These are phyloP conservation scores for Osmozyma mogii DNA, from an alignment of 805 yeast genomes.

Conservation along the genomic window DNA sequence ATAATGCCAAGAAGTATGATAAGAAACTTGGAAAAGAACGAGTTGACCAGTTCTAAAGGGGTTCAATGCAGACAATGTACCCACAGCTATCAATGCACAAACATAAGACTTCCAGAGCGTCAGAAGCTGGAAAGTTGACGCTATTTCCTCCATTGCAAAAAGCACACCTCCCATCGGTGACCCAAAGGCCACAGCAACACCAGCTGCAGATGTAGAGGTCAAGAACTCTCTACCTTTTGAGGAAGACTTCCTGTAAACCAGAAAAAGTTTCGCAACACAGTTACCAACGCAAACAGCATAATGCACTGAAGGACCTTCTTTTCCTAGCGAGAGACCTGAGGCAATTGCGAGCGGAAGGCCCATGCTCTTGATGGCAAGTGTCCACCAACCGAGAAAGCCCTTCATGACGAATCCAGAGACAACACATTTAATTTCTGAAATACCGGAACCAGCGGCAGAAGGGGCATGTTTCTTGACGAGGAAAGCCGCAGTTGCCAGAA, in stretches of 20 bases:
- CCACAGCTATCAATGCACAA: constrained; percentile 82
- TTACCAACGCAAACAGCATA: constrained; percentile 96
- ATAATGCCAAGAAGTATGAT: constrained; percentile 78
- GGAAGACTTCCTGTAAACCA: constrained; percentile 37
- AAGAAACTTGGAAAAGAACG: constrained; percentile 86
- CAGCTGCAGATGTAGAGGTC: constrained; percentile 95
- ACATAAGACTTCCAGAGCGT: constrained; percentile 90
- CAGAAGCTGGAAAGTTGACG: constrained; percentile 61
- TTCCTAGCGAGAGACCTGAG: constrained; percentile 89
- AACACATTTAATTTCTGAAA: constrained; percentile 91
- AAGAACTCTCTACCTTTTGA: constrained; percentile 50
- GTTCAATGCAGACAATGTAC: constrained; percentile 69
- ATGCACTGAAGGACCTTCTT: constrained; percentile 98
- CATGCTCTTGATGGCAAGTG: constrained; percentile 66
- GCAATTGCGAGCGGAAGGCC: constrained; percentile 88
- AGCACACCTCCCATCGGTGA: constrained; percentile 95
- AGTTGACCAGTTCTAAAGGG: constrained; percentile 95
- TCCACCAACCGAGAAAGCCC: constrained; percentile 67
- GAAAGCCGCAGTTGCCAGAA: constrained; percentile 59
- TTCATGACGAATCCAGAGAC: constrained; percentile 80
- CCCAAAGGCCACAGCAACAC: constrained; percentile 98
- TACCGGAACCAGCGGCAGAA: constrained; percentile 94
- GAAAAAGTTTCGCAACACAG: constrained; percentile 52
- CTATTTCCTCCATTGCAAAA: constrained; percentile 87
- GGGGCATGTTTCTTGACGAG: constrained; percentile 73